A percentile compares a stretch with the other conserved stretches of the same genome.
These are phyloP conservation scores for Beta macrorhiza DNA, from an alignment of 179 eudicot genomes.

Conservation along the genomic window DNA sequence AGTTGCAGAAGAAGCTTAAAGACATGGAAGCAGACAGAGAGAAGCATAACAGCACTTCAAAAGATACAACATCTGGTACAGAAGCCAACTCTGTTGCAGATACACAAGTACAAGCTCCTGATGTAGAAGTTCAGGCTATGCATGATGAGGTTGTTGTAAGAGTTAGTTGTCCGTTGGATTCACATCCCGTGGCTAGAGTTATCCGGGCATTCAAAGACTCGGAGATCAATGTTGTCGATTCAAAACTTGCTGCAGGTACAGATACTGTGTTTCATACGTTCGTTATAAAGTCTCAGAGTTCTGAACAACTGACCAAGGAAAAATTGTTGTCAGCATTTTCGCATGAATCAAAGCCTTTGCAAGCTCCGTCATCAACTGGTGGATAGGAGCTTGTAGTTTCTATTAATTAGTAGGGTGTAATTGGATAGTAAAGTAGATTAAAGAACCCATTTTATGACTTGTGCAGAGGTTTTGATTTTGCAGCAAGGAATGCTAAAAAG, in stretches of 20 bases:
- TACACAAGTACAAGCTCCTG: conserved; percentile 25
- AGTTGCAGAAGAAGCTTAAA: conserved; percentile 75
- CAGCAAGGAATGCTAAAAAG: conserved; percentile 28
- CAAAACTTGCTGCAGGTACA: conserved; percentile 51
- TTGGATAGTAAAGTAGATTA: conserved; percentile 26
- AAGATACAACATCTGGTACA: conserved; percentile 33
- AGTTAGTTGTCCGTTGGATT: conserved; percentile 54
- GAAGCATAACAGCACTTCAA: conserved; percentile 35
- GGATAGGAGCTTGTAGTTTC: conserved; percentile 27
- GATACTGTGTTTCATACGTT: conserved; percentile 77
- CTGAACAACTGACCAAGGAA: conserved; percentile 64
- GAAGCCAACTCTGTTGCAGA: conserved; percentile 31
- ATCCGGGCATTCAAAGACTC: conserved; percentile 56
- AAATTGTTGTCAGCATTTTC: conserved; percentile 56
- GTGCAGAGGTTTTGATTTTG: conserved; percentile 48
- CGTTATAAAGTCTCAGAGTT: conserved; percentile 49
- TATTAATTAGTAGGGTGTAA: conserved; percentile 34
- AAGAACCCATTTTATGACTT: conserved; percentile 24
- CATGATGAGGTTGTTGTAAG: conserved; percentile 53
- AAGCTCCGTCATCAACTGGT: conserved; percentile 32
- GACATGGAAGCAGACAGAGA: conserved; percentile 65
- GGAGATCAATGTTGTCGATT: conserved; percentile 42
- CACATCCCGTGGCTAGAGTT: conserved; percentile 61
- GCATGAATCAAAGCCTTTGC: conserved; percentile 39
- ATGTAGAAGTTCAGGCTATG: conserved; percentile 43